Evolutionary conservation across 306 rosid genomes (phyloP), one percentile per base, ranked within the genome.

Genomic region (Alnus rubra): DNA sequence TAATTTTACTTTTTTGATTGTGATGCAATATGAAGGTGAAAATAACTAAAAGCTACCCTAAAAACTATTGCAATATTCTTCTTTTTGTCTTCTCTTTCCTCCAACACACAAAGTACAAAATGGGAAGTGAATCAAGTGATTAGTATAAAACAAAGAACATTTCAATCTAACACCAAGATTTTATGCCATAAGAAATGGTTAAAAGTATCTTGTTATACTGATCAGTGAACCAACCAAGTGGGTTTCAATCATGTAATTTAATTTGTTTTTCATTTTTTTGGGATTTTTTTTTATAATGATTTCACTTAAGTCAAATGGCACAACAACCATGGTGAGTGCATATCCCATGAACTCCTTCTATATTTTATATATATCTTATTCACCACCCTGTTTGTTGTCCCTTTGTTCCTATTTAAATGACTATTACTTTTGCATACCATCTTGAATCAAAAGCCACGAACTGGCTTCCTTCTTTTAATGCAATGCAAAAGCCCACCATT

Each of bases 391-490:
- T 80, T 78, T 84, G 82, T 77, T 79, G 84, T 79, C 81, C 15
- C 52, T 3, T 49, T 49, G 13, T 79, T 76, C 85, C 75, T 77
- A 83, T 76, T 81, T 45, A 64, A 68, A 82, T 82, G 85, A 81
- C 70, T 15, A 79, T 79, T 81, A 70, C 83, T 88, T 91, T 84
- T 76, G 76, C 76, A 76, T 76, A 75, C 67, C 77, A 73, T 71
- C 74, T 79, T 85, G 83, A 78, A 82, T 77, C 80, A 88, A 82
- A 87, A 65, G 84, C 86, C 88, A 88, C 84, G 85, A 84, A 84
- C 77, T 76, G 82, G 35, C 84, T 88, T 83, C 42, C 92, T 85
- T 83, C 92, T 89, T 91, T 94, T 89, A 68, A 94, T 86, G 98
- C 91, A 92, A 78, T 82, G 83, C 82, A 87, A 94, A 89, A 87